Conservation (phyloP, 345 rosid species). For the Arabidopsis arenosa region DNA sequence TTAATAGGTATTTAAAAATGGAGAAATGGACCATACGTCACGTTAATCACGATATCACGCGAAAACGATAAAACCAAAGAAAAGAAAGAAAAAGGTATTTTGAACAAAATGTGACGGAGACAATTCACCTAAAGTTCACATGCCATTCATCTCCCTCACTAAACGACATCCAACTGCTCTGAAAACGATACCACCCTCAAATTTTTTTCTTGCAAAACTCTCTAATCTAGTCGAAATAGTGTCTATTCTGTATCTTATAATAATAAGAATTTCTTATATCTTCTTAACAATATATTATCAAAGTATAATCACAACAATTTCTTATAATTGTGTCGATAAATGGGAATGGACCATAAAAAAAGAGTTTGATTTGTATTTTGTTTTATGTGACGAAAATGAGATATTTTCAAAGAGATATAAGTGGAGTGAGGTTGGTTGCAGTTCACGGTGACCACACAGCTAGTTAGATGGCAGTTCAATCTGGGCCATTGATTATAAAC, state of each 20-base stretch:
- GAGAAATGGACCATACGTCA: constrained; percentile 41
- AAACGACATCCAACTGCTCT: constrained; percentile 45
- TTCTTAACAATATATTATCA: neutral
- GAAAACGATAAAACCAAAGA: constrained; percentile 31
- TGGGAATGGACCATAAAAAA: neutral
- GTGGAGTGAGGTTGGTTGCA: constrained; percentile 43
- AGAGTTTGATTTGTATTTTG: constrained; percentile 4
- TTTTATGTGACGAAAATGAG: neutral
- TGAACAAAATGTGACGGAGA: constrained; percentile 31
- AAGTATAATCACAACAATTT: neutral
- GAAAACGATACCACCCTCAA: constrained; percentile 31
- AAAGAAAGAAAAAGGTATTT: constrained; percentile 7
- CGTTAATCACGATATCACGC: constrained; percentile 36
- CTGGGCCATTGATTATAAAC: constrained; percentile 10
- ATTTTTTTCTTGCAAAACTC: neutral
- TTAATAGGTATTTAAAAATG: neutral
- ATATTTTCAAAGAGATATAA: constrained; percentile 4
- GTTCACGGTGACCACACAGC: constrained; percentile 44
- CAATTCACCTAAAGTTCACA: constrained; percentile 42
- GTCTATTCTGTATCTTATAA: neutral
- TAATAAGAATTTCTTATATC: neutral
- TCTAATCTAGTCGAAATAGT: neutral
- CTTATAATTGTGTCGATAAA: neutral
- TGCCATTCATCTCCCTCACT: constrained; percentile 31
- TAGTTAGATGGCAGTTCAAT: constrained; percentile 32